phyloP scores from a whole-genome alignment of 495 filamentous ascomycete species.

The Rusavskia elegans region DNA sequence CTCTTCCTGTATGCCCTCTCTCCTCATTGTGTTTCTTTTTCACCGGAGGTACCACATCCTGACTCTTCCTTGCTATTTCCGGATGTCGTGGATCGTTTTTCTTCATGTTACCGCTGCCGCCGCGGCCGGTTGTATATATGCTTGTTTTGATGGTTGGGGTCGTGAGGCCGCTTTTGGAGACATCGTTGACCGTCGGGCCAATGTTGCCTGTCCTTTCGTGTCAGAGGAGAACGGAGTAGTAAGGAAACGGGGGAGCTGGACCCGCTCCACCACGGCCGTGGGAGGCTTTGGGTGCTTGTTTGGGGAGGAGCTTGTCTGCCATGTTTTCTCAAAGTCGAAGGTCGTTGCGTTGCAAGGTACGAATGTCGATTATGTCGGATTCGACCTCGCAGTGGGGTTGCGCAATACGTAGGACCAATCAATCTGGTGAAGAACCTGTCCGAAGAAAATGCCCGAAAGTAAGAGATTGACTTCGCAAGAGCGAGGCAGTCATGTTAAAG shows the following conservation, averaged over 20 bases:
- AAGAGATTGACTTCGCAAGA: too few relatives aligned
- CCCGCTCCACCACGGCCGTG: conserved; percentile 42
- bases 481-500: too few relatives aligned
- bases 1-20: neutral
- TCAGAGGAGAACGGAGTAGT: neutral
- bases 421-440: too few relatives aligned
- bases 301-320: neutral
- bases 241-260: neutral
- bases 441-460: too few relatives aligned
- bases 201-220: conserved; percentile 46
- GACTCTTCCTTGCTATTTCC: conserved; percentile 56
- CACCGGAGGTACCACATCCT: conserved; percentile 54
- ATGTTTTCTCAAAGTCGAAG: neutral
- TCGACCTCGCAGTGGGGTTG: too few relatives aligned
- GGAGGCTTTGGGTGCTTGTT: conserved; percentile 17
- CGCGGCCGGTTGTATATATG: conserved; percentile 69
- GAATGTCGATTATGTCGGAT: too few relatives aligned
- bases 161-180: conserved; percentile 43
- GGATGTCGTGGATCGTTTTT: conserved; percentile 45
- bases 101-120: conserved; percentile 62
- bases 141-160: conserved; percentile 73
- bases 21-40: neutral
- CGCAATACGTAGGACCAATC: too few relatives aligned
- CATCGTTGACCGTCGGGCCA: conserved; percentile 32
- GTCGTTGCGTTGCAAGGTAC: too few relatives aligned